Percentiles rank a stretch among this genome's conserved stretches.
phyloP scores from a whole-genome alignment of 2,329 filamentous ascomycete species.

The Bipolaris victoriae region DNA sequence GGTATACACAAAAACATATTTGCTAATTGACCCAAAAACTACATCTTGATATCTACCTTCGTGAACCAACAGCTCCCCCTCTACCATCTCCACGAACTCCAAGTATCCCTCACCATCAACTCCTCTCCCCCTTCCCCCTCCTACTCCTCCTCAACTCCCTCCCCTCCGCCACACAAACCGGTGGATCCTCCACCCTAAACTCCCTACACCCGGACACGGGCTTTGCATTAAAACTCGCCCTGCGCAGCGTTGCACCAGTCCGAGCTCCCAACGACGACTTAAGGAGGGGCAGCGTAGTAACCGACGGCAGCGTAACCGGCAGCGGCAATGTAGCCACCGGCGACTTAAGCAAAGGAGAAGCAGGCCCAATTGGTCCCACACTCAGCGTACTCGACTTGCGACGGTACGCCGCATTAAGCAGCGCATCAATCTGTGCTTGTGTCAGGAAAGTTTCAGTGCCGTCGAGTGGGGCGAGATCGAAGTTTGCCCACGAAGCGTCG shows the following conservation, averaged over 20 bases:
- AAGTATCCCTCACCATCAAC: not conserved
- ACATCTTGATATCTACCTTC: too few species aligned
- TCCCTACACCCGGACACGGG: slow-evolving; percentile 24
- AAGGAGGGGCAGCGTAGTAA: too few species aligned
- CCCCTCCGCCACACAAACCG: slow-evolving; percentile 9
- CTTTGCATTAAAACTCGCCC: slow-evolving; percentile 23
- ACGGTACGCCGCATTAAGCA: slow-evolving; percentile 1
- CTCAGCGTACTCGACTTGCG: slow-evolving; percentile 18
- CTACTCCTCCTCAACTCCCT: not conserved
- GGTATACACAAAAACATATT: not conserved
- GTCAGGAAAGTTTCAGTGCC: not conserved
- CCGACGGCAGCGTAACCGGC: too few species aligned
- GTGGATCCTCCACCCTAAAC: slow-evolving; percentile 23
- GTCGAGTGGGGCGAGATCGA: not conserved
- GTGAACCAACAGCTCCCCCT: not conserved
- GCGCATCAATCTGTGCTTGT: slow-evolving; percentile 1
- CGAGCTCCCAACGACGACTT: too few species aligned
- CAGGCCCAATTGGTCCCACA: not conserved
- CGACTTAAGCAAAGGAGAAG: too few species aligned
- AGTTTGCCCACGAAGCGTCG: not conserved
- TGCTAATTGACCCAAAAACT: not conserved
- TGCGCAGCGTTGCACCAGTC: not conserved
- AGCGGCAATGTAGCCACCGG: too few species aligned
- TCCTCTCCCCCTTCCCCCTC: too few species aligned
- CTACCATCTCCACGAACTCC: not conserved